Evolutionary conservation across 768 basidiomycete species (phyloP).

Genomic region (Gymnopilus dilepis): DNA sequence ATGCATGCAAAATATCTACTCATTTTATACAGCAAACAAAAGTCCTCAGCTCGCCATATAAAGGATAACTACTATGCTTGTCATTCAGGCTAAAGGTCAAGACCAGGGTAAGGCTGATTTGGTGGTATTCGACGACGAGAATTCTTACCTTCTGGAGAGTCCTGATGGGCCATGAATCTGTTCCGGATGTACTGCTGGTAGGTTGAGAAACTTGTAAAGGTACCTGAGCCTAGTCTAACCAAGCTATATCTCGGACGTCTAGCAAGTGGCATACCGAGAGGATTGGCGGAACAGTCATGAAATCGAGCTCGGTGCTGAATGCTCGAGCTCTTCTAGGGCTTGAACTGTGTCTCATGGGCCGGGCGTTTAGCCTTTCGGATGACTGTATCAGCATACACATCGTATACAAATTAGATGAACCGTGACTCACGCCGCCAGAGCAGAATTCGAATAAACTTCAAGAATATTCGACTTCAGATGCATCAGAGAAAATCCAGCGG

Average conservation of each 20-base stretch:
- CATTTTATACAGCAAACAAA: too few relatives aligned
- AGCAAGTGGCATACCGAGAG: slow-evolving; percentile 9
- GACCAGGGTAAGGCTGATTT: too few relatives aligned
- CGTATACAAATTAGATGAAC: neutral
- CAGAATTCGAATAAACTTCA: slow-evolving; percentile 21
- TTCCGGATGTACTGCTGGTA: neutral
- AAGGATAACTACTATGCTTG: too few relatives aligned
- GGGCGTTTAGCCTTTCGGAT: slow-evolving; percentile 17
- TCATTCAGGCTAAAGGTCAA: too few relatives aligned
- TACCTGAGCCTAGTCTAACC: too few relatives aligned
- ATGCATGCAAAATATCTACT: too few relatives aligned
- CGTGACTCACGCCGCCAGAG: slow-evolving; percentile 18
- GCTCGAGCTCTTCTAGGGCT: neutral
- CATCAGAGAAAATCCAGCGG: neutral
- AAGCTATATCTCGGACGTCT: too few relatives aligned
- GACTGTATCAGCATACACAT: neutral
- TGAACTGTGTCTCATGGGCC: slow-evolving; percentile 5
- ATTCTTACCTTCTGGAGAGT: neutral
- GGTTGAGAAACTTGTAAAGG: slow-evolving; percentile 4
- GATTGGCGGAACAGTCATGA: slow-evolving; percentile 12
- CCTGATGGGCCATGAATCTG: slow-evolving; percentile 7
- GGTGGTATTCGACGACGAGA: too few relatives aligned
- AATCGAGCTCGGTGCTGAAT: slow-evolving; percentile 15
- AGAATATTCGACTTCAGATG: neutral
- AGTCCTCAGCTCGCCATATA: too few relatives aligned